Percentiles rank a stretch among this genome's conserved stretches.
phyloP scores from a whole-genome alignment of 2,329 filamentous ascomycete species.

The Neocucurbitaria cava region DNA sequence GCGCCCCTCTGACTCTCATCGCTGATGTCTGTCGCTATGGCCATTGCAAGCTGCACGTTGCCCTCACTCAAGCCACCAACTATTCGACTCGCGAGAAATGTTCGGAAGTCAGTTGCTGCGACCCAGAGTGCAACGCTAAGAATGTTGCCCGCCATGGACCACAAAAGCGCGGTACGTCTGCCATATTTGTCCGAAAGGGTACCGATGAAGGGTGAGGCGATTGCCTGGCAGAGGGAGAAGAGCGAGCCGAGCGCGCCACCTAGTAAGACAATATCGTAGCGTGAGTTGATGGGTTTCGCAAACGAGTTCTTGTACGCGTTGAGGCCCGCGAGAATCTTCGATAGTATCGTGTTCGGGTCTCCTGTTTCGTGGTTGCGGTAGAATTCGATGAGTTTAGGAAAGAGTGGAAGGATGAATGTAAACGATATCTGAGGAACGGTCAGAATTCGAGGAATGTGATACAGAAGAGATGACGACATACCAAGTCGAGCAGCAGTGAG shows the following conservation, averaged over 20 bases:
- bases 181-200: slow-evolving; percentile 87
- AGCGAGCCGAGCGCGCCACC: slow-evolving; percentile 92
- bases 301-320: slow-evolving; percentile 97
- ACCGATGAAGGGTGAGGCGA: slow-evolving; percentile 92
- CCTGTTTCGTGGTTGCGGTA: slow-evolving; percentile 83
- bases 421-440: slow-evolving; percentile 80
- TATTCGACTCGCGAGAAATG: slow-evolving; percentile 90
- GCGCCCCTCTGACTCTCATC: slow-evolving; percentile 82
- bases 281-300: slow-evolving; percentile 87
- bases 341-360: slow-evolving; percentile 70
- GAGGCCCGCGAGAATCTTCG: slow-evolving; percentile 79
- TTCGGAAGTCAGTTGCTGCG: slow-evolving; percentile 89
- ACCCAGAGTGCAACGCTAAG: slow-evolving; percentile 95
- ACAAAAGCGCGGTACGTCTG: slow-evolving; percentile 82
- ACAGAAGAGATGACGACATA: slow-evolving; percentile 56
- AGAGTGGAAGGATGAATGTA: slow-evolving; percentile 96
- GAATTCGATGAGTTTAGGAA: slow-evolving; percentile 94
- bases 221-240: slow-evolving; percentile 89
- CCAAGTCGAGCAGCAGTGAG: slow-evolving; percentile 87
- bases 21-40: slow-evolving; percentile 95
- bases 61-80: slow-evolving; percentile 95
- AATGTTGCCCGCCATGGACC: slow-evolving; percentile 93
- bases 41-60: slow-evolving; percentile 94
- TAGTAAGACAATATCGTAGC: slow-evolving; percentile 95
- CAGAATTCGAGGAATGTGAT: slow-evolving; percentile 10